Conservation (phyloP, 306 rosid genomes). For the Casuarina cunninghamiana region DNA sequence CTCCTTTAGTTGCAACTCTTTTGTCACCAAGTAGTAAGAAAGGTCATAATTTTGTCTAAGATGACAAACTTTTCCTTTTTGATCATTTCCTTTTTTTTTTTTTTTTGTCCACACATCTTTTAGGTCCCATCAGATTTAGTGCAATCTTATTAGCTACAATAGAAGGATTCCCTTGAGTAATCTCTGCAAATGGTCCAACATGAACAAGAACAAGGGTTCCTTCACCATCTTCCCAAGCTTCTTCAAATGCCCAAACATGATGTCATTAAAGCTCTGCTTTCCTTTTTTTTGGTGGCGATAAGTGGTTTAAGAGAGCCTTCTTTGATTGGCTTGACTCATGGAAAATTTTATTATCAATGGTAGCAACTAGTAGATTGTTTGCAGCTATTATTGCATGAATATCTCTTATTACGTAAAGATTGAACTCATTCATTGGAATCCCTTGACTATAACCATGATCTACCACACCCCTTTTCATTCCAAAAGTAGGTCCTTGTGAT, state of each 20-base stretch:
- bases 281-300: slow-evolving; percentile 94
- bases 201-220: slow-evolving; percentile 99
- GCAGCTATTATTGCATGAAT: slow-evolving; percentile 96
- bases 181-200: slow-evolving; percentile 95
- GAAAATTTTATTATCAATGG: slow-evolving; percentile 87
- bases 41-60: too few species aligned
- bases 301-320: slow-evolving; percentile 85
- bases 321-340: slow-evolving; percentile 95
- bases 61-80: too few species aligned
- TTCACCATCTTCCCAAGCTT: slow-evolving; percentile 92
- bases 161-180: slow-evolving; percentile 95
- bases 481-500: slow-evolving; percentile 98
- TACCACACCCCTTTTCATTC: slow-evolving; percentile 98
- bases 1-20: too few species aligned
- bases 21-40: too few species aligned
- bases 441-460: slow-evolving; percentile 99
- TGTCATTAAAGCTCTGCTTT: slow-evolving; percentile 64
- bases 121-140: slow-evolving; percentile 84
- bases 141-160: slow-evolving; percentile 97
- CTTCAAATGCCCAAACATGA: slow-evolving; percentile 80
- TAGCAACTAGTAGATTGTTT: slow-evolving; percentile 96
- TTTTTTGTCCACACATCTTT: slow-evolving; percentile 90
- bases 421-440: slow-evolving; percentile 97
- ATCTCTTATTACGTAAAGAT: slow-evolving; percentile 96
- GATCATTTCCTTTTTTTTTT: slow-evolving; percentile 33